phyloP scores from a whole-genome alignment of 2,329 filamentous ascomycete genomes.

The Leptographium radiaticola region DNA sequence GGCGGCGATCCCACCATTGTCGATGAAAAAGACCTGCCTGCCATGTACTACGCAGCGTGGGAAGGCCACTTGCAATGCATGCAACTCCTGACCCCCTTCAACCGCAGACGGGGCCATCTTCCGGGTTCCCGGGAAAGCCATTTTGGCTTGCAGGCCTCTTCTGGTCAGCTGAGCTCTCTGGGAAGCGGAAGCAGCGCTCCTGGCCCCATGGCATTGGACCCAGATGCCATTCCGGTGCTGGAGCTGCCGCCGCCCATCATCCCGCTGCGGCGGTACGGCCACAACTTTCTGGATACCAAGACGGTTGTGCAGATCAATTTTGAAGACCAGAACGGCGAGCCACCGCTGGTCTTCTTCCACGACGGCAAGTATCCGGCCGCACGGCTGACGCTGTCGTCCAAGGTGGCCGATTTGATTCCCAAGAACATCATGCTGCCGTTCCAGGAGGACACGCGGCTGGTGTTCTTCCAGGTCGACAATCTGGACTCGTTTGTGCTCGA shows the following conservation, averaged over 20 bases:
- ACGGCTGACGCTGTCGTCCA: slow-evolving; percentile 89
- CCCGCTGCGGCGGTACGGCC: slow-evolving; percentile 82
- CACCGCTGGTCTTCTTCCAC: slow-evolving; percentile 87
- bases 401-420: slow-evolving; percentile 88
- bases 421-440: slow-evolving; percentile 92
- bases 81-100: slow-evolving; percentile 61
- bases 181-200: slow-evolving; percentile 35
- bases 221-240: slow-evolving; percentile 81
- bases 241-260: slow-evolving; percentile 94
- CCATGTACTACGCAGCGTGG: slow-evolving; percentile 98
- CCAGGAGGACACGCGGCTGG: slow-evolving; percentile 84
- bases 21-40: slow-evolving; percentile 86
- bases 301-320: slow-evolving; percentile 91
- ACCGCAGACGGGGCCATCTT: slow-evolving; percentile 16
- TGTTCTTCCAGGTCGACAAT: slow-evolving; percentile 93
- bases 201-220: slow-evolving; percentile 55
- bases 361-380: slow-evolving; percentile 93
- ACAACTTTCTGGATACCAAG: slow-evolving; percentile 97
- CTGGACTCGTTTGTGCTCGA: slow-evolving; percentile 87
- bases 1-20: slow-evolving; percentile 66
- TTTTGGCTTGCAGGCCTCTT: slow-evolving; percentile 23
- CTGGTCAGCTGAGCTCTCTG: slow-evolving; percentile 16
- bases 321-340: slow-evolving; percentile 60
- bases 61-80: slow-evolving; percentile 94
- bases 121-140: slow-evolving; percentile 24